Evolutionary conservation across 2,329 filamentous ascomycete species (phyloP), one percentile per base, ranked within the genome.

Genomic region (Thermothelomyces thermophilus): DNA sequence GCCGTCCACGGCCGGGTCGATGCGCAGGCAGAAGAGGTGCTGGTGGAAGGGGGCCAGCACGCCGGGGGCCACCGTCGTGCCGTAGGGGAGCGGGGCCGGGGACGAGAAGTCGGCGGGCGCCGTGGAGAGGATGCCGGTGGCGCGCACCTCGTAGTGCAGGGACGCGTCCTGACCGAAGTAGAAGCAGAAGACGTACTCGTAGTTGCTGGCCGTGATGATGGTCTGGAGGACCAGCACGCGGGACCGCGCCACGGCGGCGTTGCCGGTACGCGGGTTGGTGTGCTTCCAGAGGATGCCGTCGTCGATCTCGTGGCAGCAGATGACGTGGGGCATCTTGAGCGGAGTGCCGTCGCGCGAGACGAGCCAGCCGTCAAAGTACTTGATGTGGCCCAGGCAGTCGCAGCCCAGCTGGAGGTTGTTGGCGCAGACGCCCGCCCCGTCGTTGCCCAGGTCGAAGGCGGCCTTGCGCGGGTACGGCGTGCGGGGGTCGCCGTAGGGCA

Each of bases 241-340:
- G 50, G 73, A 70, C 5, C 84, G 73, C 0, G 76, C 76, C 0
- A 85, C 79, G 0, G 80, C 77, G 0, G 80, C 79, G 9, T 77
- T 71, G 9, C 73, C 71, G 0, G 81, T 86, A n/a, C 83, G 73
- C 66, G 74, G 83, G 66, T 87, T 84, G 19, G 82, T 76, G 66
- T 87, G 84, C 62, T 87, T 87, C 82, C 82, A 86, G 19, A 77
- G 72, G 41, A 87, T 83, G 2, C 84, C 84, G 54, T 80, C 77
- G 60, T 87, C 84, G 59, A 85, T 77, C 64, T 87, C 84, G 59
- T 87, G 84, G 2, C 86, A 69, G 55, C 84, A 87, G 34, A 86
- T 69, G 1, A 81, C 81, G 44, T 76, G 75, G 10, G 74, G 70
- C 2, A 70, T 63, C 14, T 67, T 68, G 0, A 79, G 71, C 1